phyloP scores from a whole-genome alignment of 768 basidiomycete species.

The Amanita rubescens region DNA sequence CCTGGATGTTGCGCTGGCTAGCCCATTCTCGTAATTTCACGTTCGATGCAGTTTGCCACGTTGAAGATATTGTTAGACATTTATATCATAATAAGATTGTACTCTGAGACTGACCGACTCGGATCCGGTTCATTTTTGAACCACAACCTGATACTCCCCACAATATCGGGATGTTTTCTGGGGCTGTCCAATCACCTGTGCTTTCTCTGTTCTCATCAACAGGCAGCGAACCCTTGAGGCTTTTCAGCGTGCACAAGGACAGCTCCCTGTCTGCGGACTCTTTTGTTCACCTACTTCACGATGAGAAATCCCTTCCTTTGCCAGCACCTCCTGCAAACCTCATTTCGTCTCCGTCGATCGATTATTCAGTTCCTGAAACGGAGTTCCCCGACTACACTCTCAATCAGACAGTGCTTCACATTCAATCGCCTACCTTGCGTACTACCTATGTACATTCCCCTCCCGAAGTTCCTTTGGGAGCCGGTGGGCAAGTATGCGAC shows the following conservation, averaged over 20 bases:
- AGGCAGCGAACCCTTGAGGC: constrained; percentile 47
- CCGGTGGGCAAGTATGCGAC: constrained; percentile 16
- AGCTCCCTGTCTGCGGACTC: constrained; percentile 51
- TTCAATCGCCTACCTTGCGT: constrained; percentile 68
- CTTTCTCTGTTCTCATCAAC: constrained; percentile 77
- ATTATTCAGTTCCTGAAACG: constrained; percentile 20
- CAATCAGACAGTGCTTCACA: constrained; percentile 65
- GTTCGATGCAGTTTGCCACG: too few relatives aligned
- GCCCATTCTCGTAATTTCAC: too few relatives aligned
- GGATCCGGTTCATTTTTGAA: too few relatives aligned
- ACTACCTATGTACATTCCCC: constrained; percentile 67
- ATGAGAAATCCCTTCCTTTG: constrained; percentile 42
- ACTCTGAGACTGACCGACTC: not conserved
- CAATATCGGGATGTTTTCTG: constrained; percentile 39
- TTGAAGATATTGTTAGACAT: too few relatives aligned
- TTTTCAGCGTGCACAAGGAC: constrained; percentile 47
- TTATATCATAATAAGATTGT: too few relatives aligned
- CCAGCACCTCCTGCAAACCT: constrained; percentile 40
- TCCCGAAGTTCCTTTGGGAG: constrained; percentile 11
- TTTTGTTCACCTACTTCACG: constrained; percentile 55
- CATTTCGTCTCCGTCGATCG: constrained; percentile 32
- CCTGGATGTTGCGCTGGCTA: too few relatives aligned
- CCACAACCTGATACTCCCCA: too few relatives aligned
- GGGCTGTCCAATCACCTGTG: constrained; percentile 50
- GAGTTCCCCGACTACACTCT: constrained; percentile 30